Evolutionary conservation across 2,329 filamentous ascomycete species (phyloP).

Genomic region (Lachnellula arida): DNA sequence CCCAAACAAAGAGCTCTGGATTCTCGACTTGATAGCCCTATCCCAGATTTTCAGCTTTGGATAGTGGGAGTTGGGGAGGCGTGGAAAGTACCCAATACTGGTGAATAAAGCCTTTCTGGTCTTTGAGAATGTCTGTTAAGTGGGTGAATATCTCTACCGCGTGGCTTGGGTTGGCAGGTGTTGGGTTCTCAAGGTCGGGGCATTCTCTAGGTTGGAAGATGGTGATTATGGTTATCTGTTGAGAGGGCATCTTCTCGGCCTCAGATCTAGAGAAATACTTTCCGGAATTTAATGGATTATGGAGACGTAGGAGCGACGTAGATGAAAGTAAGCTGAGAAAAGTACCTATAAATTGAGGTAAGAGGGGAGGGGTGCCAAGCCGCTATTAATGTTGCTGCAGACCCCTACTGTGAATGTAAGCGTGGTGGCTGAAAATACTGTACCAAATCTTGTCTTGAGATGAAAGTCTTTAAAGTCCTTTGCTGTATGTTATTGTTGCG

Average conservation of each 20-base stretch:
- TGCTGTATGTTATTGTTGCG: too few species aligned
- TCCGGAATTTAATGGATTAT: too few species aligned
- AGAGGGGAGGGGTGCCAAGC: too few species aligned
- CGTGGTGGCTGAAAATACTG: too few species aligned
- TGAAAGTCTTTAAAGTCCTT: too few species aligned
- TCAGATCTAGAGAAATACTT: background rate
- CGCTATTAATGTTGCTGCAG: too few species aligned
- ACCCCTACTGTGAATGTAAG: too few species aligned
- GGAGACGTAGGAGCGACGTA: too few species aligned
- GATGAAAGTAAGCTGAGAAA: too few species aligned
- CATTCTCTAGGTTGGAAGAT: background rate
- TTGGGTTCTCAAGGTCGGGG: background rate
- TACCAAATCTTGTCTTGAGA: too few species aligned
- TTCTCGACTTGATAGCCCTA: constrained; percentile 4
- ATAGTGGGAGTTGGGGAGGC: background rate
- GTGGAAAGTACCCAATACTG: background rate
- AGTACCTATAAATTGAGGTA: too few species aligned
- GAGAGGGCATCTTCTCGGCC: background rate
- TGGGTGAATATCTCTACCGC: background rate
- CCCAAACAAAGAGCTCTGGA: constrained; percentile 4
- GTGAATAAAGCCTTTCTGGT: background rate
- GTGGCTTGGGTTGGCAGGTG: background rate
- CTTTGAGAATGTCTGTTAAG: background rate
- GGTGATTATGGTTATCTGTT: background rate
- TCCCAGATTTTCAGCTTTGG: background rate